Evolutionary conservation across 192 early-diverging fungal genomes (phyloP), one percentile per base, ranked within the genome.

Genomic region (Pecoramyces ruminantium): DNA sequence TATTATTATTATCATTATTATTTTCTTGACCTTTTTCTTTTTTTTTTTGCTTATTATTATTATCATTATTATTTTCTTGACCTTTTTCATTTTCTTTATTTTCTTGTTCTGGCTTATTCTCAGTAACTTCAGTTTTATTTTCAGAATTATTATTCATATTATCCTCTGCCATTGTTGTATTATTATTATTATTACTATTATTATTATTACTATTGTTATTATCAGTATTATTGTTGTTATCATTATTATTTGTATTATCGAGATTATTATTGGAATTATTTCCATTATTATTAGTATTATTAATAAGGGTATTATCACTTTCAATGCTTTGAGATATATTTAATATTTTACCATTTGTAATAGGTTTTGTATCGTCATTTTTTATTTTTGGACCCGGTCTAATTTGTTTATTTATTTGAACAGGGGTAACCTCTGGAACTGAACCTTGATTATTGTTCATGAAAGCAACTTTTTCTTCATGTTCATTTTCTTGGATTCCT

Each of bases 91-190:
- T 40, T 28, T 39, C 29, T 18, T 29, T n/a, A 2, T 17, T 28
- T 28, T 81, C 77, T 1, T 80, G 80, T 82, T 84, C 77, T 3
- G 83, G 81, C 81, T 82, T 81, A 58, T 83, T 82, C 15, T 79
- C 87, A 83, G 27, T 84, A n/a, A n/a, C n/a, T n/a, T n/a, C n/a
- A n/a, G n/a, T n/a, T n/a, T n/a, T n/a, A n/a, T n/a, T n/a, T n/a
- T n/a, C n/a, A n/a, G n/a, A n/a, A n/a, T n/a, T n/a, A n/a, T n/a
- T n/a, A n/a, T n/a, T n/a, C n/a, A n/a, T n/a, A 34, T 78, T 84
- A 79, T 83, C 83, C 79, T 77, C 82, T 88, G 82, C 80, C 82
- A 18, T 86, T 86, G 29, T 81, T 78, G 21, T 78, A 80, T 77
- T 81, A 85, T 27, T 84, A 84, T 18, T 84, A 87, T 30, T 34